Evolutionary conservation across 176 grass and related monocot species (phyloP), one percentile per base, ranked within the genome.

Genomic region (Rhynchospora pubera): DNA sequence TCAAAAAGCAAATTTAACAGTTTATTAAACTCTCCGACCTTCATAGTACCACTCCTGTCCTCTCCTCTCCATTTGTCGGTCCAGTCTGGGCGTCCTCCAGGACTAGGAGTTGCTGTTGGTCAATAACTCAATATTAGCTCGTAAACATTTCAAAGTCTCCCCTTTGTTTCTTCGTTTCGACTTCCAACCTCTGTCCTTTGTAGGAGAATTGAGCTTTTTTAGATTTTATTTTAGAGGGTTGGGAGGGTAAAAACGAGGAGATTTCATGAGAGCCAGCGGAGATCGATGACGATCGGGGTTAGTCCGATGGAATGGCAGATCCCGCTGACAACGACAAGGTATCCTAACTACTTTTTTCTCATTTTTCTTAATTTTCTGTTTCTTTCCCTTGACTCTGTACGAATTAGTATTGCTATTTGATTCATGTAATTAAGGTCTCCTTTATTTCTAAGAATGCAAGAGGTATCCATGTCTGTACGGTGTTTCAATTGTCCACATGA

Each of bases 301-400:
- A 8, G n/a, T 86, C 83, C 85, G 80, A 89, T 86, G 88, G 88
- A 93, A 97, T 97, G 93, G 93, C 91, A 97, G 93, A 97, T 97
- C 93, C 83, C 88, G 80, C 86, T 84, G 91, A 93, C 88, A 89
- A 87, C 83, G 91, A 93, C 78, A 97, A 97, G 93, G 93, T 97
- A 12, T 77, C 30, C 7, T 6, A 24, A 24, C 4, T 50, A 16
- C n/a, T n/a, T 55, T 14, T 57, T 60, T 79, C 63, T 6, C 6
- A 52, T 47, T 74, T 51, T 39, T 59, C 2, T 32, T 6, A 28
- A 12, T 30, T 45, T 77, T 52, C 32, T 53, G 2, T 57, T 59
- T 48, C 45, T 55, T 66, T 50, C 57, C n/a, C 6, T 73, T 13
- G 9, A 12, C 45, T 23, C 23, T 66, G 13, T 39, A 12, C 3